Percentiles rank a stretch among this genome's conserved stretches.
Evolutionary conservation across 2,329 filamentous ascomycete species (phyloP).

Genomic region (Dothidotthia symphoricarpi): DNA sequence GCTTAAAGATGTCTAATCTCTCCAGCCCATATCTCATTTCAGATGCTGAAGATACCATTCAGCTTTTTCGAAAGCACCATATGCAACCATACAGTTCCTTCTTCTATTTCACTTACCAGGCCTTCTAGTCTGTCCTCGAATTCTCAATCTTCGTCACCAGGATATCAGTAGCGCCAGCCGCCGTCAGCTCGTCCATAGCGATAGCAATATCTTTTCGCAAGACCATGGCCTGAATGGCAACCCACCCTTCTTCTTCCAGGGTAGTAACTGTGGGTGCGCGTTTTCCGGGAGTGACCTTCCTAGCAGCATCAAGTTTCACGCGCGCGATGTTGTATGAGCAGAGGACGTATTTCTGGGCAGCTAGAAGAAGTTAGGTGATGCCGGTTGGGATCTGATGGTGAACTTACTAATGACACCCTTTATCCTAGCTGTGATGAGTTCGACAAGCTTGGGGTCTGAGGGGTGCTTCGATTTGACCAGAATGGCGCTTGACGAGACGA

Average conservation of each 20-base stretch:
- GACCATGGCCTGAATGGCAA: conserved; percentile 93
- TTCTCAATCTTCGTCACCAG: conserved; percentile 85
- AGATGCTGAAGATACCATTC: too few species aligned
- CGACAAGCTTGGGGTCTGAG: conserved; percentile 74
- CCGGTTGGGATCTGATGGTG: not conserved
- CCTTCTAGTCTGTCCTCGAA: conserved; percentile 45
- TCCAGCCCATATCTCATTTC: too few species aligned
- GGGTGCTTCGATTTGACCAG: conserved; percentile 87
- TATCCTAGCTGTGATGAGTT: conserved; percentile 83
- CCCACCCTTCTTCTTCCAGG: conserved; percentile 86
- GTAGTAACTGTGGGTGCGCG: conserved; percentile 89
- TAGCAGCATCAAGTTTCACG: conserved; percentile 63
- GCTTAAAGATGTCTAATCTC: too few species aligned
- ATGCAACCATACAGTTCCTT: not conserved
- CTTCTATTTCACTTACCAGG: not conserved
- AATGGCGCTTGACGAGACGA: conserved; percentile 82
- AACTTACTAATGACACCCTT: conserved; percentile 79
- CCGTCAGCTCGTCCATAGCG: conserved; percentile 80
- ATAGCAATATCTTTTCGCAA: conserved; percentile 80
- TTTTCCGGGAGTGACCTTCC: conserved; percentile 84
- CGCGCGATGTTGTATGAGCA: conserved; percentile 95
- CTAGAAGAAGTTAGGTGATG: conserved; percentile 37
- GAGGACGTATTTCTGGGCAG: conserved; percentile 87
- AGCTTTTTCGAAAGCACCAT: too few species aligned
- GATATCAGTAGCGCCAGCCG: conserved; percentile 78